phyloP scores from a whole-genome alignment of 1,284 basidiomycete species.

The Violaceomyces palustris region DNA sequence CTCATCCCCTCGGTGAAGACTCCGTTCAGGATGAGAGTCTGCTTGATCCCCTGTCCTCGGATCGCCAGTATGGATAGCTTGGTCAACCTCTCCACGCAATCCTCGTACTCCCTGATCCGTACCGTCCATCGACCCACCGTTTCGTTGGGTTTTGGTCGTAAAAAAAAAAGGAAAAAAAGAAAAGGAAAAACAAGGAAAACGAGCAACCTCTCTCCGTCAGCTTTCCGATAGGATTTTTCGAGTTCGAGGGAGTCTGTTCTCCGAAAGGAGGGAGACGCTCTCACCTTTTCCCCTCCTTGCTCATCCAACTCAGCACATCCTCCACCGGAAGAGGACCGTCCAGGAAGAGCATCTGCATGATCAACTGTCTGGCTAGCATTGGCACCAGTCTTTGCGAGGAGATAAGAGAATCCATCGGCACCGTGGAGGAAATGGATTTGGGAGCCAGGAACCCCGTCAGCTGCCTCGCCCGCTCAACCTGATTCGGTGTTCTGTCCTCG shows the following conservation, averaged over 20 bases:
- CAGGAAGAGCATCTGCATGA: slow-evolving; percentile 88
- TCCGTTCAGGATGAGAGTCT: slow-evolving; percentile 54
- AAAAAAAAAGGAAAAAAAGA: slow-evolving; percentile 7
- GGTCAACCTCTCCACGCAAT: slow-evolving; percentile 18
- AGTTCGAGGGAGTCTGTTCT: no score
- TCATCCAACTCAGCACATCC: slow-evolving; percentile 79
- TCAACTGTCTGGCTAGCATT: slow-evolving; percentile 79
- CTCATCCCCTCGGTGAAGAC: slow-evolving; percentile 53
- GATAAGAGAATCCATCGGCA: no score
- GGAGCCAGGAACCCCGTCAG: no score
- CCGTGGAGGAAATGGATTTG: no score
- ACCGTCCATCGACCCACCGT: slow-evolving; percentile 22
- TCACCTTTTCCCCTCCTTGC: slow-evolving; percentile 64
- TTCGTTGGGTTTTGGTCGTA: slow-evolving; percentile 15
- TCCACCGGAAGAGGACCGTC: slow-evolving; percentile 67
- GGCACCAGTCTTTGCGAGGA: slow-evolving; percentile 73
- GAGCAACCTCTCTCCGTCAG: no score
- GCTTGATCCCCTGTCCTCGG: slow-evolving; percentile 5
- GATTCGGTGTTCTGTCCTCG: no score
- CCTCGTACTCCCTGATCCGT: slow-evolving; percentile 18
- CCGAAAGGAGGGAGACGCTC: no score
- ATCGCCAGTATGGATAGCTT: slow-evolving; percentile 21
- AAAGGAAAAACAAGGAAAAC: no score
- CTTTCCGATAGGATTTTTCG: no score
- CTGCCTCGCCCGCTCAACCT: no score